Conservation (phyloP, 2,329 filamentous ascomycete genomes). For the Epichloe uncinata region DNA sequence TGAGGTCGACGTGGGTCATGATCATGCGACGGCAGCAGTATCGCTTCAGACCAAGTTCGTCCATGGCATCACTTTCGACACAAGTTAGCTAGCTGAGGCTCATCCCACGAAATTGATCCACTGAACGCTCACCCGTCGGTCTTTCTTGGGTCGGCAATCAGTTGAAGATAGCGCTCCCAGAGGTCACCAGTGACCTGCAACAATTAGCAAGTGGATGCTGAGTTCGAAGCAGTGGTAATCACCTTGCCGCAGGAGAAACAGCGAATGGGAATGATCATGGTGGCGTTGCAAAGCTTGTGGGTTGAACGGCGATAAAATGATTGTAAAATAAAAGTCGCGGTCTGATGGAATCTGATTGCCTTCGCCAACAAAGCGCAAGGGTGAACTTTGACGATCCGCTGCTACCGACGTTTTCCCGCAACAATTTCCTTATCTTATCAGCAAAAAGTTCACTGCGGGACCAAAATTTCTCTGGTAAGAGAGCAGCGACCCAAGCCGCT, state of each 20-base stretch:
- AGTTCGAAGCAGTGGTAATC: slow-evolving; percentile 11
- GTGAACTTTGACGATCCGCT: slow-evolving; percentile 12
- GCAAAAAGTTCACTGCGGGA: slow-evolving; percentile 27
- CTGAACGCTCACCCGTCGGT: slow-evolving; percentile 49
- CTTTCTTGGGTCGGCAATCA: slow-evolving; percentile 62
- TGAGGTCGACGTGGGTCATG: slow-evolving; percentile 97
- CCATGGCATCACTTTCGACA: slow-evolving; percentile 71
- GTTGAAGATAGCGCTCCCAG: slow-evolving; percentile 87
- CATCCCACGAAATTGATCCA: neutral
- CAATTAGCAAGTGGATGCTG: slow-evolving; percentile 16
- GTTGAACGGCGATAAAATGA: neutral
- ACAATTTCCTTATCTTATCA: slow-evolving; percentile 26
- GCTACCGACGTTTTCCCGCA: slow-evolving; percentile 19
- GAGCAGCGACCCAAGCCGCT: neutral
- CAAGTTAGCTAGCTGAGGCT: neutral
- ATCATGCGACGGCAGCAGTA: slow-evolving; percentile 99
- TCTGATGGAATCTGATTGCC: slow-evolving; percentile 1
- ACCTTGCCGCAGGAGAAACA: slow-evolving; percentile 99
- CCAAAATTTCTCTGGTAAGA: slow-evolving; percentile 23
- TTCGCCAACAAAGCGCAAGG: neutral
- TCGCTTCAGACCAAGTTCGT: slow-evolving; percentile 80
- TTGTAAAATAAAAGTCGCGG: neutral
- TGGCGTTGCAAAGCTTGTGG: neutral
- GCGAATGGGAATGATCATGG: slow-evolving; percentile 95
- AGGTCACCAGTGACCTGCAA: slow-evolving; percentile 85